phyloP scores from a whole-genome alignment of 129 eudicot species.

The Pulicaria dysenterica region DNA sequence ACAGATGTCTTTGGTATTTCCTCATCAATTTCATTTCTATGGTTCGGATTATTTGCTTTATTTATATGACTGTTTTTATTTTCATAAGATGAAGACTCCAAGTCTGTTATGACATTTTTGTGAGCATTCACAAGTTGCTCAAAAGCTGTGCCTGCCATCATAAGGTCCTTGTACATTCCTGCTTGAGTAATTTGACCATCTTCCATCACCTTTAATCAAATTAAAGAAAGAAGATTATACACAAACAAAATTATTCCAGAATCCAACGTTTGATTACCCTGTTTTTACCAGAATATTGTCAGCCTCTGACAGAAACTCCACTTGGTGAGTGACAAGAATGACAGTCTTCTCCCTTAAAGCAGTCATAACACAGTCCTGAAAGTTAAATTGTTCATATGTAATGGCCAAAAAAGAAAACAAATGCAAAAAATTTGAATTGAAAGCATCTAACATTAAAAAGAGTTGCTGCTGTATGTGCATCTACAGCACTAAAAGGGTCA shows the following conservation, averaged over 20 bases:
- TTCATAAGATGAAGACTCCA: slow-evolving; percentile 41
- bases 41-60: slow-evolving; percentile 7
- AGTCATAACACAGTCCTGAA: slow-evolving; percentile 77
- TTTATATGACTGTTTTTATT: slow-evolving; percentile 28
- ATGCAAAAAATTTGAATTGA: neutral
- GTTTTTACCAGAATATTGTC: slow-evolving; percentile 70
- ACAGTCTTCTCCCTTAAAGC: slow-evolving; percentile 61
- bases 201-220: slow-evolving; percentile 67
- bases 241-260: neutral
- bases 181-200: slow-evolving; percentile 64
- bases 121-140: slow-evolving; percentile 77
- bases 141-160: slow-evolving; percentile 62
- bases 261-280: neutral
- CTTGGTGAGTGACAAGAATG: slow-evolving; percentile 84
- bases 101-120: slow-evolving; percentile 43
- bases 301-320: slow-evolving; percentile 70
- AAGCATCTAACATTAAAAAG: slow-evolving; percentile 60
- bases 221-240: neutral
- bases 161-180: slow-evolving; percentile 60
- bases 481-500: slow-evolving; percentile 92
- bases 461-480: slow-evolving; percentile 84
- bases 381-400: slow-evolving; percentile 11
- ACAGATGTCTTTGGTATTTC: slow-evolving; percentile 42
- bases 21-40: slow-evolving; percentile 39
- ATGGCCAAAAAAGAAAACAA: slow-evolving; percentile 7